These are phyloP conservation scores for Astrothelium subdiscretum DNA, from an alignment of 495 filamentous ascomycete species.

Conservation along the genomic window DNA sequence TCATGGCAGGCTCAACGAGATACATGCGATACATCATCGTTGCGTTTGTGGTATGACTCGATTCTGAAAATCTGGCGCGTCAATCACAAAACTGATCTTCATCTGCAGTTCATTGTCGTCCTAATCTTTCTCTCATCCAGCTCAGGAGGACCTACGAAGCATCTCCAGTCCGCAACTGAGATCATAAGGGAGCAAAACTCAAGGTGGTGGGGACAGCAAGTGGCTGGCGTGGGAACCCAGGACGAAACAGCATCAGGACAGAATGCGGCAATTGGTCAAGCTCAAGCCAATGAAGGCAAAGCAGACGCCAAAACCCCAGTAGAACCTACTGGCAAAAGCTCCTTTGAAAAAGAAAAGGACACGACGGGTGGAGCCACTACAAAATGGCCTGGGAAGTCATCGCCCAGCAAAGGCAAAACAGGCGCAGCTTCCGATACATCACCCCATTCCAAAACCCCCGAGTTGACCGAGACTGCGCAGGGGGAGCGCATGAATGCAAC, in stretches of 20 bases:
- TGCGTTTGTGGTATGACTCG: constrained; percentile 62
- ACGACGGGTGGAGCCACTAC: neutral
- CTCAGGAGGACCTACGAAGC: constrained; percentile 4
- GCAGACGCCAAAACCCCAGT: neutral
- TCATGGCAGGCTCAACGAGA: constrained; percentile 27
- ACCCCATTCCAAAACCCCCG: constrained; percentile 28
- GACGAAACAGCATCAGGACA: neutral
- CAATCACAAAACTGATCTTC: constrained; percentile 1
- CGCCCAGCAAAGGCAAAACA: neutral
- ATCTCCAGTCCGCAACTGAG: constrained; percentile 12
- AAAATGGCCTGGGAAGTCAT: neutral
- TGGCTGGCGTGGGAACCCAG: neutral
- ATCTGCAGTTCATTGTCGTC: constrained; percentile 67
- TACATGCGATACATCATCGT: constrained; percentile 77
- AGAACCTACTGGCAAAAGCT: neutral
- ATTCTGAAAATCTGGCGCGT: neutral
- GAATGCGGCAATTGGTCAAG: neutral
- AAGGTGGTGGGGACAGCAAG: constrained; percentile 1
- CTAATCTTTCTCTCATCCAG: constrained; percentile 62
- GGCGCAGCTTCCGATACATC: constrained; percentile 14
- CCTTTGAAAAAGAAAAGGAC: neutral
- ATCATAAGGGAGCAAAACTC: constrained; percentile 2
- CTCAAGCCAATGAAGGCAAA: constrained; percentile 1
- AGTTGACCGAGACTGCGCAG: constrained; percentile 35
- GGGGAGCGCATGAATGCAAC: constrained; percentile 83